These are phyloP conservation scores for Serendipita indica DNA, from an alignment of 768 basidiomycete species.

Conservation along the genomic window DNA sequence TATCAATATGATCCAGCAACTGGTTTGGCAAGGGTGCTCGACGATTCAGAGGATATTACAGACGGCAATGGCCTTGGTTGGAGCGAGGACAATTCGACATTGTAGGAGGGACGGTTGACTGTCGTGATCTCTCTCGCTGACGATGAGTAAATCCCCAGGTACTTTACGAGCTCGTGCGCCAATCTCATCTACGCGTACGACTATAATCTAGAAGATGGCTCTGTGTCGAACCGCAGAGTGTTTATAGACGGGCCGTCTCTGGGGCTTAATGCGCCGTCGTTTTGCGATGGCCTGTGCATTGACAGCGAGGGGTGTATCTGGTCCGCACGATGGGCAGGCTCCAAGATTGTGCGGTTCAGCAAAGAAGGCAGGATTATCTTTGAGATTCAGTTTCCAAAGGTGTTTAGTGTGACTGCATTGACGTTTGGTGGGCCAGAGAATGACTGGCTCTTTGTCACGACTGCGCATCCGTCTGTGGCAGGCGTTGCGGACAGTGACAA, in stretches of 20 bases:
- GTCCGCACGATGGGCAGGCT: slow-evolving; percentile 57
- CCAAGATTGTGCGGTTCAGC: slow-evolving; percentile 40
- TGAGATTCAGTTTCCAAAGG: slow-evolving; percentile 46
- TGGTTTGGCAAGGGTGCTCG: slow-evolving; percentile 34
- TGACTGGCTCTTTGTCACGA: slow-evolving; percentile 50
- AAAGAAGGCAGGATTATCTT: slow-evolving; percentile 39
- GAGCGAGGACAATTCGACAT: slow-evolving; percentile 45
- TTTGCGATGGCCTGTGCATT: slow-evolving; percentile 51
- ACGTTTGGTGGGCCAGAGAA: slow-evolving; percentile 52
- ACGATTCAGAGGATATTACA: slow-evolving; percentile 22
- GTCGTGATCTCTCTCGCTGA: slow-evolving; percentile 6
- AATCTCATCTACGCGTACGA: slow-evolving; percentile 56
- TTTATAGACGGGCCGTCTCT: slow-evolving; percentile 40
- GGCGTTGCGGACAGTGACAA: slow-evolving; percentile 33
- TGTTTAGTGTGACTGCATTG: slow-evolving; percentile 47
- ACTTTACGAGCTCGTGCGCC: slow-evolving; percentile 53
- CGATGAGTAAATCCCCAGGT: slow-evolving; percentile 27
- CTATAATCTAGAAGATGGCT: slow-evolving; percentile 39
- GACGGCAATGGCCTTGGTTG: slow-evolving; percentile 54
- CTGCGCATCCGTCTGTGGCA: slow-evolving; percentile 42
- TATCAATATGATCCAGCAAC: slow-evolving; percentile 43
- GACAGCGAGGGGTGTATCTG: slow-evolving; percentile 50
- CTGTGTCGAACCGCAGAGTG: slow-evolving; percentile 38
- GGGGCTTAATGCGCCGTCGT: slow-evolving; percentile 36
- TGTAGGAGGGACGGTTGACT: slow-evolving; percentile 30